Conservation (phyloP, 345 rosid genomes). For the Salix caprea region DNA sequence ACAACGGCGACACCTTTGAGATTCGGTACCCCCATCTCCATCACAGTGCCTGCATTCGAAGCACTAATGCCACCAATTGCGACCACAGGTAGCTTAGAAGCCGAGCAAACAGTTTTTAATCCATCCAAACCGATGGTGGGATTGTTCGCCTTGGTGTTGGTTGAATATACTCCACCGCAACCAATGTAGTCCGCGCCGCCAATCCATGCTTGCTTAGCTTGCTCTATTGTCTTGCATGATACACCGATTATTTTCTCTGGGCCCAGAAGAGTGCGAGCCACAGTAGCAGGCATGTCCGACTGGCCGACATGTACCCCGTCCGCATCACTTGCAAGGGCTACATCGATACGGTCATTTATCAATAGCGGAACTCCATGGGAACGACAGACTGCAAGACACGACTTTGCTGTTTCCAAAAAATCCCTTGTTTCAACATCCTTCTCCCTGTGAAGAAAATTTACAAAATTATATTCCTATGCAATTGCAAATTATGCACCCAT, state of each 20-base stretch:
- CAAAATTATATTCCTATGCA: neutral
- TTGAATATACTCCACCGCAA: constrained; percentile 81
- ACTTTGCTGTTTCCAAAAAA: constrained; percentile 66
- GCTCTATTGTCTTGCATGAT: constrained; percentile 81
- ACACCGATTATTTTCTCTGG: constrained; percentile 85
- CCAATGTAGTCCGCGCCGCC: constrained; percentile 95
- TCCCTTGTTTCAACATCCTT: constrained; percentile 59
- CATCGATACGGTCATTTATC: constrained; percentile 80
- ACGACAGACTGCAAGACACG: constrained; percentile 60
- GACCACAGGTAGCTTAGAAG: constrained; percentile 79
- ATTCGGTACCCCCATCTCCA: constrained; percentile 45
- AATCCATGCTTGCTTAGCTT: constrained; percentile 77
- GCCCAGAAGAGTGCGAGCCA: constrained; percentile 69
- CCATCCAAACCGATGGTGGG: constrained; percentile 81
- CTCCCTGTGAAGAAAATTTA: constrained; percentile 31
- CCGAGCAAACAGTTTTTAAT: constrained; percentile 56
- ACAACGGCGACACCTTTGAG: constrained; percentile 84
- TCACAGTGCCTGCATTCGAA: constrained; percentile 54
- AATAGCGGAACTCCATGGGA: constrained; percentile 53
- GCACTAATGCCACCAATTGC: constrained; percentile 82
- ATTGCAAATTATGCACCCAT: neutral
- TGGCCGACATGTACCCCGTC: constrained; percentile 94
- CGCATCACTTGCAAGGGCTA: constrained; percentile 82
- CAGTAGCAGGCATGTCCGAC: constrained; percentile 64
- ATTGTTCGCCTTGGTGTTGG: constrained; percentile 71